These are phyloP conservation scores for Helianthus tuberosus DNA, from an alignment of 129 eudicot genomes.

Conservation along the genomic window DNA sequence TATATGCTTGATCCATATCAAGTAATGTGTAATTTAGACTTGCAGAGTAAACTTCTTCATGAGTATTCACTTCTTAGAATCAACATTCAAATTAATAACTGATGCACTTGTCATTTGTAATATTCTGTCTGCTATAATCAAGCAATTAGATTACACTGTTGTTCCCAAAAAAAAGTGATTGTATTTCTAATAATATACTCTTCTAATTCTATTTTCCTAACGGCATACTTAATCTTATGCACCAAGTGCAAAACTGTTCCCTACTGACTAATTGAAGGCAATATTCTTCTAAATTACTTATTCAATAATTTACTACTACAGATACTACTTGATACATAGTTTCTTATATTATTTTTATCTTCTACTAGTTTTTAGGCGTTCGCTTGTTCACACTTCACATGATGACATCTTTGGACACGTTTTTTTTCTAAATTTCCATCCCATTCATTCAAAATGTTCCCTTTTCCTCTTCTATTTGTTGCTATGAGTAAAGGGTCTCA, in stretches of 20 bases:
- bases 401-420: not conserved
- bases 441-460: not conserved
- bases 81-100: not conserved
- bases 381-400: not conserved
- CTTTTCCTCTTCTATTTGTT: not conserved
- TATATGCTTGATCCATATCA: constrained; percentile 7
- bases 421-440: constrained; percentile 1
- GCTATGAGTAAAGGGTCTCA: not conserved
- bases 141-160: not conserved
- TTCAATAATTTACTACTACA: not conserved
- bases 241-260: not conserved
- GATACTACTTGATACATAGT: not conserved
- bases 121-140: too few relatives aligned
- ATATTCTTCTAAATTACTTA: not conserved
- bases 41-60: constrained; percentile 10
- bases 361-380: not conserved
- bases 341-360: not conserved
- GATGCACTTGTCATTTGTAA: not conserved
- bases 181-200: constrained; percentile 2
- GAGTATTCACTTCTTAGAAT: constrained; percentile 5
- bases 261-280: not conserved
- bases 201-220: not conserved
- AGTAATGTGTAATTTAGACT: constrained; percentile 9
- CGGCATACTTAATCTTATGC: constrained; percentile 2
- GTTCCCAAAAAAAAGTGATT: not conserved